Base-by-base conservation (phyloP, 2,329 filamentous ascomycete genomes). In the Emericellopsis cladophorae region DNA sequence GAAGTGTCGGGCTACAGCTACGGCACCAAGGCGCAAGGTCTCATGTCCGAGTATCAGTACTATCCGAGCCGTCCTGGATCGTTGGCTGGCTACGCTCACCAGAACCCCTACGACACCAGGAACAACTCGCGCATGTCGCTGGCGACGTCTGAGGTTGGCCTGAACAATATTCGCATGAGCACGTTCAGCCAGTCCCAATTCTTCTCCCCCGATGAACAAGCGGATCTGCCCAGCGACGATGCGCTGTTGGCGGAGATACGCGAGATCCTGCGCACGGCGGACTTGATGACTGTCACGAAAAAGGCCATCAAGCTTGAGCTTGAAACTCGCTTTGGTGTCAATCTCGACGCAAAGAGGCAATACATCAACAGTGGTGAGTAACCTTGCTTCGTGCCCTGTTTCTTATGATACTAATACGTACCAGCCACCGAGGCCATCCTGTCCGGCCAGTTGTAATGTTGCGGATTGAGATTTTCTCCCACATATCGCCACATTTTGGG, bases 211-310 rank as follows among this genome's bases (percentile, higher is more conserved):
- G 73, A 77, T 40, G 83, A 89, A 52, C 70, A 94, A 51, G 70
- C 75, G 7, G 78, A 81, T 42, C 64, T 95, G 55, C 92, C 92
- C 0, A 84, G 74, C 46, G 92, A 98, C 51, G 92, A 98, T 54
- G 83, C 86, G 10, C 70, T 98, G 39, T 67, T 98, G 46, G 81
- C 87, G 0, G 92, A 98, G 70, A 98, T 98, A 52, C 77, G 92
- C 40, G 88, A 95, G 55, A 95, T 98, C 47, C 68, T 98, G 46
- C 76, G 81, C 51, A 93, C 84, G 11, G 89, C 88, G 2, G 92
- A 98, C 64, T 66, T 98, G 55, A 98, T 98, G 92, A 89, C 78
- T 5, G 86, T 98, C 35, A 98, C 92, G 49, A 98, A 98, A 79
- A 98, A 98, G 77, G 87, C 84, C 52, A 84, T 98, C 63, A 96